Evolutionary conservation across 2,329 filamentous ascomycete genomes (phyloP).

Genomic region (Macrophomina tecta): DNA sequence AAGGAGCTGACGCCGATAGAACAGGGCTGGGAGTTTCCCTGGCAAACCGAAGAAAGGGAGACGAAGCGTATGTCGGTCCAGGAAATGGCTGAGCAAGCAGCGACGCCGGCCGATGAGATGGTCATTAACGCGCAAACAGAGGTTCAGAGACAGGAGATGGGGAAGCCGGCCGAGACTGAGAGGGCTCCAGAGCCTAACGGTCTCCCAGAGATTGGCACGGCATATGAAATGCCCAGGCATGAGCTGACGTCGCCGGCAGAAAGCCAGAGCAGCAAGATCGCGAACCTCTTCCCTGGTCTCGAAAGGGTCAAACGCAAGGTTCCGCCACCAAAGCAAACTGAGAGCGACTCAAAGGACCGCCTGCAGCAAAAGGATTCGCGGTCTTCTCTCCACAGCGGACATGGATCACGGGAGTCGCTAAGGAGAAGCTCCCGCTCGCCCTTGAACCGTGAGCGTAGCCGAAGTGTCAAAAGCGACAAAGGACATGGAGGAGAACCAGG

Average conservation of each 20-base stretch:
- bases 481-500: neutral
- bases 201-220: neutral
- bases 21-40: constrained; percentile 3
- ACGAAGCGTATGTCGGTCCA: constrained; percentile 8
- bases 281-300: constrained; percentile 29
- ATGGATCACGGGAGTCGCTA: neutral
- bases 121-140: neutral
- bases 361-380: constrained; percentile 36
- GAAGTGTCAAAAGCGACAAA: neutral
- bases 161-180: neutral
- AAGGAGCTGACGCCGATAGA: neutral
- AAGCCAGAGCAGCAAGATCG: constrained; percentile 27
- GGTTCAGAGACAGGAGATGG: neutral
- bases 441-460: neutral
- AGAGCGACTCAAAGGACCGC: constrained; percentile 22
- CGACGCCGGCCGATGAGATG: neutral
- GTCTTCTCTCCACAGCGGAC: neutral
- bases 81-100: constrained; percentile 9
- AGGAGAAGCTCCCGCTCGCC: constrained; percentile 2
- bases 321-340: constrained; percentile 40
- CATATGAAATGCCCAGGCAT: neutral
- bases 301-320: constrained; percentile 41
- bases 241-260: neutral
- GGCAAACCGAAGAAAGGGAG: neutral
- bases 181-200: no score